phyloP scores from a whole-genome alignment of 768 basidiomycete species.

The Gelatoporia subvermispora region DNA sequence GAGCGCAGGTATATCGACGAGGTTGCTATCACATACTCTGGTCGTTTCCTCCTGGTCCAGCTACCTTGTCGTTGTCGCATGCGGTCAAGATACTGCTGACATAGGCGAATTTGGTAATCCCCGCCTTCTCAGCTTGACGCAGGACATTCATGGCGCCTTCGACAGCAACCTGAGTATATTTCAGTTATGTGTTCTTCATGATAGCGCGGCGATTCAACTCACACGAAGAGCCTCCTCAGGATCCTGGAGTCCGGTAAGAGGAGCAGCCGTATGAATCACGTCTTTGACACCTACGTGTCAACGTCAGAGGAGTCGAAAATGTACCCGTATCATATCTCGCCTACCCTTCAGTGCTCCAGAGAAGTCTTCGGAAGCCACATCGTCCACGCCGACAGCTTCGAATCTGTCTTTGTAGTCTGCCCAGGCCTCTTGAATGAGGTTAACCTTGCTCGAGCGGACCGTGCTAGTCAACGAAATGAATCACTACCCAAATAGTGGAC shows the following conservation, averaged over 20 bases:
- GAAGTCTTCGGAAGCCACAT: constrained; percentile 18
- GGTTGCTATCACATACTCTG: not conserved
- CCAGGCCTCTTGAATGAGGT: constrained; percentile 1
- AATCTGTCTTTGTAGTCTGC: constrained; percentile 12
- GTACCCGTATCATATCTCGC: not conserved
- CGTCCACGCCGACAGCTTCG: constrained; percentile 16
- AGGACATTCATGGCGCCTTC: constrained; percentile 29
- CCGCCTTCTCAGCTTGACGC: constrained; percentile 35
- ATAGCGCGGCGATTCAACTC: not conserved
- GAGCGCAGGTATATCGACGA: not conserved
- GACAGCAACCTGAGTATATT: constrained; percentile 7
- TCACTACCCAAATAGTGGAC: no score
- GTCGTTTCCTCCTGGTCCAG: not conserved
- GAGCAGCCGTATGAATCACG: constrained; percentile 14
- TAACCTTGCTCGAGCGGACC: constrained; percentile 13
- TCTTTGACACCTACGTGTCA: constrained; percentile 8
- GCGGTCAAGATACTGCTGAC: constrained; percentile 25
- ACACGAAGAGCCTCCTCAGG: constrained; percentile 6
- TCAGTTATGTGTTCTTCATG: not conserved
- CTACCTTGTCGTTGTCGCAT: not conserved
- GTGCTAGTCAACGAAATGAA: no score
- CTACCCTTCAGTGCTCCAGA: constrained; percentile 22
- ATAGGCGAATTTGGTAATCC: constrained; percentile 40
- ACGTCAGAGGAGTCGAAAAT: not conserved
- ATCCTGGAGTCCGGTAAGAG: not conserved